Evolutionary conservation across 2,329 filamentous ascomycete genomes (phyloP).

Genomic region (Hymenoscyphus scutula): DNA sequence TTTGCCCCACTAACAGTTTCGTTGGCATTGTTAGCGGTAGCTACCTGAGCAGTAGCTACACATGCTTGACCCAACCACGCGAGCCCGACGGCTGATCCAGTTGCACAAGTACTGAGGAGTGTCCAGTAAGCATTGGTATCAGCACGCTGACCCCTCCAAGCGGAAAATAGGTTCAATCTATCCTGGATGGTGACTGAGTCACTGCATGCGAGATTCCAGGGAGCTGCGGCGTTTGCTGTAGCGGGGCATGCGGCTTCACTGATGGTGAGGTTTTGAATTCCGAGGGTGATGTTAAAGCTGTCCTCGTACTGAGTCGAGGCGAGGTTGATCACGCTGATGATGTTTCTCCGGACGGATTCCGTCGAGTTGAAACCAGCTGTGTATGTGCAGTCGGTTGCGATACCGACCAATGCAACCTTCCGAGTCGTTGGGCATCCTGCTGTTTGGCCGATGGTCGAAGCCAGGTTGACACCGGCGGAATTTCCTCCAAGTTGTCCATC

Average conservation of each 20-base stretch:
- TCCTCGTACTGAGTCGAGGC: conserved; percentile 86
- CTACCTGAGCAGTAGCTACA: conserved; percentile 54
- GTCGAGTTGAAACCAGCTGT: conserved; percentile 67
- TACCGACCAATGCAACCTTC: conserved; percentile 85
- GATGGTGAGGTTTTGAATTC: conserved; percentile 80
- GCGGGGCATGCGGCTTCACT: conserved; percentile 73
- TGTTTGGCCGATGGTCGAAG: conserved; percentile 74
- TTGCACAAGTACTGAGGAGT: conserved; percentile 68
- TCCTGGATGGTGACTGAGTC: conserved; percentile 63
- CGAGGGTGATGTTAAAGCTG: conserved; percentile 92
- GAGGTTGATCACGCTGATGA: conserved; percentile 80
- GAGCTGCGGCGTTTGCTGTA: conserved; percentile 61
- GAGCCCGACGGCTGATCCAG: conserved; percentile 80
- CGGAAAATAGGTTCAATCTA: conserved; percentile 82
- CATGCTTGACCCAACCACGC: conserved; percentile 93
- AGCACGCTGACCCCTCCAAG: conserved; percentile 74
- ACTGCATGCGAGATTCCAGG: conserved; percentile 81
- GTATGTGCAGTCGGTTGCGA: conserved; percentile 92
- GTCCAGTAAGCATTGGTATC: conserved; percentile 94
- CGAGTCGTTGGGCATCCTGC: conserved; percentile 85
- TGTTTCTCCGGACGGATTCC: conserved; percentile 64
- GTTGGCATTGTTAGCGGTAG: conserved; percentile 48
- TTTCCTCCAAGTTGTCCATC: conserved; percentile 72
- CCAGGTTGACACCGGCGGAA: conserved; percentile 75
- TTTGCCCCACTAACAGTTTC: conserved; percentile 84